Evolutionary conservation across 805 yeast genomes (phyloP).

Genomic region (Lachancea thermotolerans): DNA sequence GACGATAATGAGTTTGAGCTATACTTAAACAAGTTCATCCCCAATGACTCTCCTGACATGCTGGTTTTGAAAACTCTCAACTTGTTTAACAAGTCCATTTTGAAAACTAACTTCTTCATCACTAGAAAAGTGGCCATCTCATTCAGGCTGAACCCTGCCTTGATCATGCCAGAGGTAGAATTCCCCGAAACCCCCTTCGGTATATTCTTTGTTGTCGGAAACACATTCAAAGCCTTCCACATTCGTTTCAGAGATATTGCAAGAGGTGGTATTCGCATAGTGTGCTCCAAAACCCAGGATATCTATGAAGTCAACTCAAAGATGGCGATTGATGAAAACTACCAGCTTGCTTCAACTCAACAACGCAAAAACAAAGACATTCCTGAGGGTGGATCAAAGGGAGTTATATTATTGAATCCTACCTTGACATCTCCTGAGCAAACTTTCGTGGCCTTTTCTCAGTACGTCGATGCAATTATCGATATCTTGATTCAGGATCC

Average conservation of each 20-base stretch:
- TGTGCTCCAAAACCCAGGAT: constrained; percentile 77
- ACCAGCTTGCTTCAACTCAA: constrained; percentile 91
- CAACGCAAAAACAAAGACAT: constrained; percentile 96
- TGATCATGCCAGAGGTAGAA: constrained; percentile 70
- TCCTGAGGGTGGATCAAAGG: constrained; percentile 98
- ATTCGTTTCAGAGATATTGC: constrained; percentile 95
- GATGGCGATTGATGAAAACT: constrained; percentile 91
- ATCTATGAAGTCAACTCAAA: constrained; percentile 80
- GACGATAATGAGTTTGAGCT: constrained; percentile 68
- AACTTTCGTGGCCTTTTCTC: constrained; percentile 80
- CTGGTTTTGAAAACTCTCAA: constrained; percentile 76
- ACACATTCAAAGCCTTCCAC: constrained; percentile 96
- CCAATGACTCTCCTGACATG: constrained; percentile 70
- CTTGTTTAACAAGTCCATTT: constrained; percentile 75
- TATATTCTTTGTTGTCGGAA: constrained; percentile 91
- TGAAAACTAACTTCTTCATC: constrained; percentile 90
- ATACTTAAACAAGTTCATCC: constrained; percentile 58
- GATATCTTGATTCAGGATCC: constrained; percentile 81
- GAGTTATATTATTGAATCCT: constrained; percentile 83
- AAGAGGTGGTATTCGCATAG: constrained; percentile 96
- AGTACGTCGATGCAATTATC: constrained; percentile 85
- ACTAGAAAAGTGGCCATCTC: constrained; percentile 94
- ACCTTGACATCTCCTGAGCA: constrained; percentile 63
- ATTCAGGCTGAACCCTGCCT: constrained; percentile 80
- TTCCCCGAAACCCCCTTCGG: constrained; percentile 93